Evolutionary conservation across 352 stramenopile genomes (phyloP).

Genomic region (Pythium guiyangense): DNA sequence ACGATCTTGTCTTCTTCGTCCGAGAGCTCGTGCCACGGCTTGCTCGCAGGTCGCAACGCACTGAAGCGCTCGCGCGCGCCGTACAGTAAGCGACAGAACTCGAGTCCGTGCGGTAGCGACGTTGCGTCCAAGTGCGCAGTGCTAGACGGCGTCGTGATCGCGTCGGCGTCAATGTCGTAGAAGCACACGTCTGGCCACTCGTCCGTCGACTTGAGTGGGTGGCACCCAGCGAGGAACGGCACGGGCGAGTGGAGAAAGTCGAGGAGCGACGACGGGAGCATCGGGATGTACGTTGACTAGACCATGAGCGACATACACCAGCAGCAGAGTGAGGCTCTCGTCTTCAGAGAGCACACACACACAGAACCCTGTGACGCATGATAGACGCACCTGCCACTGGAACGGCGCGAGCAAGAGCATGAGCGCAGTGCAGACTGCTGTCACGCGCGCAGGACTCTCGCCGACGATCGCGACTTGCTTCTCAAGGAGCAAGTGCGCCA

Average conservation of each 20-base stretch:
- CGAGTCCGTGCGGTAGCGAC: slow-evolving; percentile 52
- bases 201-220: slow-evolving; percentile 49
- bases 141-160: slow-evolving; percentile 35
- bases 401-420: slow-evolving; percentile 72
- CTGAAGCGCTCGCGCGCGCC: slow-evolving; percentile 46
- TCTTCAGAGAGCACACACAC: too few relatives aligned
- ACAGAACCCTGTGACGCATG: too few relatives aligned
- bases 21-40: slow-evolving; percentile 77
- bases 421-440: slow-evolving; percentile 64
- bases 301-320: neutral
- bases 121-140: slow-evolving; percentile 37
- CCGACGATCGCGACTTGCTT: slow-evolving; percentile 82
- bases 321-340: too few relatives aligned
- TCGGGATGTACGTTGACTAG: slow-evolving; percentile 82
- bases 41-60: slow-evolving; percentile 32
- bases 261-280: slow-evolving; percentile 60
- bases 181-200: slow-evolving; percentile 84
- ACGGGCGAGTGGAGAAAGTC: slow-evolving; percentile 85
- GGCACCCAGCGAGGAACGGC: slow-evolving; percentile 70
- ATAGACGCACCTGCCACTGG: slow-evolving; percentile 56
- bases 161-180: slow-evolving; percentile 68
- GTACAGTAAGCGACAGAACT: slow-evolving; percentile 54
- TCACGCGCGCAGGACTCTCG: slow-evolving; percentile 55
- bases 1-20: slow-evolving; percentile 77
- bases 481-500: slow-evolving; percentile 68